Base-by-base conservation (phyloP, 371 early-diverging fungal genomes). In the Zopfochytrium polystomum region DNA sequence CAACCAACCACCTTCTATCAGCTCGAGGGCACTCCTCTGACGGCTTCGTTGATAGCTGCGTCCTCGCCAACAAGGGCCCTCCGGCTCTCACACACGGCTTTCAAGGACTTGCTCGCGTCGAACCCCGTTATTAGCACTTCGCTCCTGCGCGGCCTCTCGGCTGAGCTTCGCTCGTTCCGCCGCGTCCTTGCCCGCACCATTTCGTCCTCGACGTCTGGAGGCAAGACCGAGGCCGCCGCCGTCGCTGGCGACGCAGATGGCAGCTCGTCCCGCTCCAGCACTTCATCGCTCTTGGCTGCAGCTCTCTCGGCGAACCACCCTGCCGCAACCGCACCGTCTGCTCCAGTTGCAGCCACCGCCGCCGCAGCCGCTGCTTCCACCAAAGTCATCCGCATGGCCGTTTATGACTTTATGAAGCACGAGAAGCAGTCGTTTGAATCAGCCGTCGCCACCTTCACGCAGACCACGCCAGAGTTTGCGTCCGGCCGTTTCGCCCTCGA, bases 341-440 rank as follows among this genome's bases (percentile, higher is more conserved):
- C n/a, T n/a, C n/a, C n/a, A n/a, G n/a, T n/a, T n/a, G n/a, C n/a
- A n/a, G n/a, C n/a, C n/a, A n/a, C n/a, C n/a, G n/a, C n/a, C n/a
- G n/a, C n/a, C n/a, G n/a, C n/a, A n/a, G n/a, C n/a, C n/a, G n/a
- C n/a, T n/a, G n/a, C n/a, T n/a, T n/a, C n/a, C 15, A 20, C 32
- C 35, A 47, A 47, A 18, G 52, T 58, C 7, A 56, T 58, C 55
- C 38, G 38, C 0, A 67, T 67, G 63, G 52, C 61, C 42, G 63
- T 67, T 11, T 67, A 63, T 42, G 68, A 67, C 60, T 67, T 63
- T 32, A 67, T 63, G 68, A 53, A 51, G 50, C 68, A 67, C 52
- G 68, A 67, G 29, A 58, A 58, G 56, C 31, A 7, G 2, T 67
- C 63, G 6, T 67, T 67, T 30, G 63, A 67, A 50, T 18, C 23